These are phyloP conservation scores for Lactifluus volemus DNA, from an alignment of 768 basidiomycete genomes.

Conservation along the genomic window DNA sequence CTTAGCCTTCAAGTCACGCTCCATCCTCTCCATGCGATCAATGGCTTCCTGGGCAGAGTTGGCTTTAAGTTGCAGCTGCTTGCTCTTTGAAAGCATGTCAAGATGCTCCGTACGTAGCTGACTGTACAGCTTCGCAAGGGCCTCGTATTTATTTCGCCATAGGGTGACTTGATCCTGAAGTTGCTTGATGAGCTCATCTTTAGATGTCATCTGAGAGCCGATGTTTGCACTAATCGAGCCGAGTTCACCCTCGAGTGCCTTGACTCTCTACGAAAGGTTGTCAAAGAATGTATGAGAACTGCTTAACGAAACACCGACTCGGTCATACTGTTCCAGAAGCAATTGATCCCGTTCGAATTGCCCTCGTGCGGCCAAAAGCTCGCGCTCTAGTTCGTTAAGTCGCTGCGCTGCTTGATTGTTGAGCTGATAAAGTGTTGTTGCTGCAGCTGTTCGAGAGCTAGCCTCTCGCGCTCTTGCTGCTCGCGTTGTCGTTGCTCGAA, in stretches of 20 bases:
- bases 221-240: constrained; percentile 65
- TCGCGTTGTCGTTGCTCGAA: constrained; percentile 83
- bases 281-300: background rate
- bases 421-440: constrained; percentile 77
- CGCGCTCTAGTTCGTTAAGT: constrained; percentile 75
- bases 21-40: constrained; percentile 98
- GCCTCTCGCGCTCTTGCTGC: constrained; percentile 81
- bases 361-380: constrained; percentile 87
- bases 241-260: constrained; percentile 89
- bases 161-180: constrained; percentile 93
- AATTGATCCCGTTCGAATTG: constrained; percentile 98
- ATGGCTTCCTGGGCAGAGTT: constrained; percentile 98
- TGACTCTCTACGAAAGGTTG: constrained; percentile 60
- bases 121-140: constrained; percentile 95
- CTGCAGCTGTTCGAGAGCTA: constrained; percentile 83
- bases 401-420: constrained; percentile 71
- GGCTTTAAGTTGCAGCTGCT: constrained; percentile 94
- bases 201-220: constrained; percentile 77
- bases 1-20: constrained; percentile 96
- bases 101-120: constrained; percentile 96
- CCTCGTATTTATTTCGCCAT: constrained; percentile 99
- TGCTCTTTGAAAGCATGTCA: constrained; percentile 95
- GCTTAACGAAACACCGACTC: constrained; percentile 43
- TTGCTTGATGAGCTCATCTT: constrained; percentile 92
- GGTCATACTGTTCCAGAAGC: constrained; percentile 94